Evolutionary conservation across 225 moss, liverwort and hornwort species (phyloP).

Genomic region (Antitrichia curtipendula): DNA sequence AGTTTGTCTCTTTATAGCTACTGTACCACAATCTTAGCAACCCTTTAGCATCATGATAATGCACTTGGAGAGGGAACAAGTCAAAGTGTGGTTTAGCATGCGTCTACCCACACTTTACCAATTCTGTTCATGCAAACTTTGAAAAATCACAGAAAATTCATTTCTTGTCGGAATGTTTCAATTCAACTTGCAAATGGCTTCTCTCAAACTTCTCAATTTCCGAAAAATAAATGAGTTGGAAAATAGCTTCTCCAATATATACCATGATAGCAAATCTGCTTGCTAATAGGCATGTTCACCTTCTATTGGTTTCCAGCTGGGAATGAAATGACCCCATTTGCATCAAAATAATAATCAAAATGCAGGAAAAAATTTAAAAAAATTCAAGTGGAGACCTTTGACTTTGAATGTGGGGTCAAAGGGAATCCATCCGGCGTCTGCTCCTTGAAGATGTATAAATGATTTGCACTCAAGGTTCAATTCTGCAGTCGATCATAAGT

Average conservation of each 20-base stretch:
- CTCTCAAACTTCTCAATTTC: background rate
- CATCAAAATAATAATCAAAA: background rate
- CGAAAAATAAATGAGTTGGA: fast-evolving
- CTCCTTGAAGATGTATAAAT: background rate
- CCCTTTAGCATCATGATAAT: background rate
- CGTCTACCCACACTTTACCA: fast-evolving
- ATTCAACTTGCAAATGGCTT: background rate
- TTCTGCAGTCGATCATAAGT: background rate
- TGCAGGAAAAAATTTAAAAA: fast-evolving
- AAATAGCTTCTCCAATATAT: background rate
- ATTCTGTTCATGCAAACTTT: background rate
- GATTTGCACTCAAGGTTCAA: background rate
- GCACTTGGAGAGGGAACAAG: fast-evolving
- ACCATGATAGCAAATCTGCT: background rate
- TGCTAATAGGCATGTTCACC: background rate
- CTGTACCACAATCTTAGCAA: no score
- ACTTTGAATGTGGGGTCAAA: background rate
- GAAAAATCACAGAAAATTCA: background rate
- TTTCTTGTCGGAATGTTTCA: background rate
- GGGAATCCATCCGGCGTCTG: background rate
- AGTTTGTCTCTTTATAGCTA: no score
- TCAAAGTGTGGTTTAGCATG: fast-evolving
- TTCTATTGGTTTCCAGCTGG: background rate
- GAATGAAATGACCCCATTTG: background rate
- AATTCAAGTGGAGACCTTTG: background rate